Conservation (phyloP, 305 asterid genomes). For the Striga hermonthica region DNA sequence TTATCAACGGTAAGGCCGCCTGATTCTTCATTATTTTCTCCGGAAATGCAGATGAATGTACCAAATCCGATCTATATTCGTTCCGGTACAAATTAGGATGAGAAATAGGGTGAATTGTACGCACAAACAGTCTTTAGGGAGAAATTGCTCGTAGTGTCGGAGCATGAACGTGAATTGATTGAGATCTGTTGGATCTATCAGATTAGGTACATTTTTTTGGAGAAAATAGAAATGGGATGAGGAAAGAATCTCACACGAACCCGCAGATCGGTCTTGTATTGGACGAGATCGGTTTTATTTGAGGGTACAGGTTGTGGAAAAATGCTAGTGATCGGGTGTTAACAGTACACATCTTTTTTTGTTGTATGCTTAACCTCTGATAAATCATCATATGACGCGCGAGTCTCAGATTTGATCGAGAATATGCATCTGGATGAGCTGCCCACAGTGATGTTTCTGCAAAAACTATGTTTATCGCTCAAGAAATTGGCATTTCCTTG, state of each 20-base stretch:
- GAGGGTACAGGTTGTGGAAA: background rate
- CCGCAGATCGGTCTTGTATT: background rate
- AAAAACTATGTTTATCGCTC: too few species aligned
- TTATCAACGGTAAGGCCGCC: background rate
- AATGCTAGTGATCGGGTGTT: background rate
- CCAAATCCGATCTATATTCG: too few species aligned
- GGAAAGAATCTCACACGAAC: too few species aligned
- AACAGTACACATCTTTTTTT: too few species aligned
- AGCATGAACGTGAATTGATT: background rate
- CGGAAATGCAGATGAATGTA: background rate
- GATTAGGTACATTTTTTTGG: background rate
- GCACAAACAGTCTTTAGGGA: background rate
- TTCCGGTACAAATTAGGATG: too few species aligned
- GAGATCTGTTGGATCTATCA: conserved; percentile 4
- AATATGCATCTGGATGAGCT: background rate
- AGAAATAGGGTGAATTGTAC: background rate
- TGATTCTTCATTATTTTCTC: background rate
- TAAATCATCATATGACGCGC: too few species aligned
- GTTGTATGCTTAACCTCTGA: too few species aligned
- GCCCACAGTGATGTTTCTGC: too few species aligned
- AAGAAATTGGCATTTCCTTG: background rate
- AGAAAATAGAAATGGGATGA: too few species aligned
- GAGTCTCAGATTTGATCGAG: background rate
- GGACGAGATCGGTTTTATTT: background rate
- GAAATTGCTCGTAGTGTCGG: background rate